phyloP scores from a whole-genome alignment of 1,284 basidiomycete species.

The Cryptococcus sp. region DNA sequence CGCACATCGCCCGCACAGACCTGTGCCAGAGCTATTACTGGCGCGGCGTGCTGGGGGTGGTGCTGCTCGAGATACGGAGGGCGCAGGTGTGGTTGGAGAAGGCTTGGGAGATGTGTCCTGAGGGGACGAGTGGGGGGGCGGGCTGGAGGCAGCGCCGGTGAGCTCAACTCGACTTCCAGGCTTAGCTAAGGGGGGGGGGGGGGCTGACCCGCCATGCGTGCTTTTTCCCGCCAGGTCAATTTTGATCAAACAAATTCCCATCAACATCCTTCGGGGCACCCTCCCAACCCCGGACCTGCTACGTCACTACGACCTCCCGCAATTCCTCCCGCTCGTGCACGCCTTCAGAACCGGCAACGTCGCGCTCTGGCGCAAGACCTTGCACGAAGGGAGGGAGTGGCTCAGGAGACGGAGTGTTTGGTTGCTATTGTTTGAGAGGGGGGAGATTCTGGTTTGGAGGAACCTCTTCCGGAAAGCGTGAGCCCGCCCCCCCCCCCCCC shows the following conservation, averaged over 20 bases:
- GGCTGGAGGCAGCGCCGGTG: slow-evolving; percentile 37
- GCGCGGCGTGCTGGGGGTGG: slow-evolving; percentile 39
- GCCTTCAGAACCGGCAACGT: slow-evolving; percentile 47
- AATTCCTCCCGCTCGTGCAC: slow-evolving; percentile 44
- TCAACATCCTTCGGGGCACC: slow-evolving; percentile 47
- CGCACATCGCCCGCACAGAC: slow-evolving; percentile 18
- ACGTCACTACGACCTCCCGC: slow-evolving; percentile 39
- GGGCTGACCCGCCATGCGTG: background rate
- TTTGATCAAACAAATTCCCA: slow-evolving; percentile 49
- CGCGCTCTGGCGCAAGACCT: slow-evolving; percentile 37
- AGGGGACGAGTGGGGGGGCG: slow-evolving; percentile 1
- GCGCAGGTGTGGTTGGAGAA: slow-evolving; percentile 39
- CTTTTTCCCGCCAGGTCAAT: slow-evolving; percentile 38
- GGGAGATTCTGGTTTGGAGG: slow-evolving; percentile 51
- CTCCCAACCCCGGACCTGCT: slow-evolving; percentile 38
- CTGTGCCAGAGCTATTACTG: slow-evolving; percentile 45
- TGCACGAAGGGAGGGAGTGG: slow-evolving; percentile 45
- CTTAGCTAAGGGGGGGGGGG: too few species aligned
- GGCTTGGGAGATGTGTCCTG: slow-evolving; percentile 33
- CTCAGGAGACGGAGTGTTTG: slow-evolving; percentile 45
- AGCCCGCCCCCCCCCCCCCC: too few species aligned
- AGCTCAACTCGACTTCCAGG: slow-evolving; percentile 1
- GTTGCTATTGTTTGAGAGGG: slow-evolving; percentile 49
- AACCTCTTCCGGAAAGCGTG: slow-evolving; percentile 49
- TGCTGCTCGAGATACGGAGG: slow-evolving; percentile 35